Evolutionary conservation across 2,329 filamentous ascomycete genomes (phyloP), one percentile per base, ranked within the genome.

Genomic region (Cordyceps cicadae): DNA sequence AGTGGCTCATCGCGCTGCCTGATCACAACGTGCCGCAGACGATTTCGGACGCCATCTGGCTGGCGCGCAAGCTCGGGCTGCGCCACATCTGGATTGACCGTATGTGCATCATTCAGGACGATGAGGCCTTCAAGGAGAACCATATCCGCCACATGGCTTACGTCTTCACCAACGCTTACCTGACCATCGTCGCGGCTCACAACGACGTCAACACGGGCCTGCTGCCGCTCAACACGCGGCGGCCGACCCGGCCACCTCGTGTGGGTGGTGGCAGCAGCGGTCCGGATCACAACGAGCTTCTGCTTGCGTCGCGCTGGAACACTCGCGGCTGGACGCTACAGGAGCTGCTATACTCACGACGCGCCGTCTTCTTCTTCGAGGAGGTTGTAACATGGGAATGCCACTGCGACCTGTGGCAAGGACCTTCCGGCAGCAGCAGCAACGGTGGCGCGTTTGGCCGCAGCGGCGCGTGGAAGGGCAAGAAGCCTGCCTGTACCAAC

Each of bases 61-160:
- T 79, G 21, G 69, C 75, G 26, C 74, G 71, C 63, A 77, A 77
- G 66, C 68, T 79, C 12, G 74, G 74, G 0, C 70, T 77, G 24
- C 72, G 73, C 2, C 72, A 76, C 60, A 68, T 80, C 21, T 80
- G 78, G 78, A 73, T 80, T 39, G 78, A 80, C 63, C 70, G 72
- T 39, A 68, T 78, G 53, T 78, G 76, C 57, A 76, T 78, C 60
- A 70, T 76, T 5, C 78, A 80, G 64, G 75, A 79, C 59, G 74
- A 78, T 59, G 68, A 70, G 14, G 67, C 67, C 21, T 73, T 76
- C 62, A 72, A 71, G 65, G 72, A 73, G 29, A 68, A 70, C n/a
- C 73, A 79, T 58, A 67, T 77, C 50, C 68, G 69, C 45, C 71
- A 77, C 63, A 79, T 80, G 77, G 76, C 76, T 11, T 74, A 71